phyloP scores from a whole-genome alignment of 2,329 filamentous ascomycete species.

The Paracamarosporium sp. region DNA sequence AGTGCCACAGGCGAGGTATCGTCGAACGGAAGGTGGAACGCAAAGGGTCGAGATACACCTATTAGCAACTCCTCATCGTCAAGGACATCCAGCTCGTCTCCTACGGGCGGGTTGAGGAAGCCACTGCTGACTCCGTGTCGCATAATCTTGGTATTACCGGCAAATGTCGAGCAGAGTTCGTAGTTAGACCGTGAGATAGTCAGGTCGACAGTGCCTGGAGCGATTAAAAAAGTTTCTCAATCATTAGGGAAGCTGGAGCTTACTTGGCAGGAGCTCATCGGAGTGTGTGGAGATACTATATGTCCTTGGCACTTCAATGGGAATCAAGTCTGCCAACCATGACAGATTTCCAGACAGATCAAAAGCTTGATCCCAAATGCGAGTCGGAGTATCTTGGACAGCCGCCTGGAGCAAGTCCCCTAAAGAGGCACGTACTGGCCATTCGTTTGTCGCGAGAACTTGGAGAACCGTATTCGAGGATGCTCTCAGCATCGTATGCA shows the following conservation, averaged over 20 bases:
- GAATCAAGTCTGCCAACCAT: constrained; percentile 27
- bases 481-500: constrained; percentile 29
- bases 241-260: not conserved
- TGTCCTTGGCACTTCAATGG: constrained; percentile 30
- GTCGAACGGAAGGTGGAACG: constrained; percentile 61
- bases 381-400: constrained; percentile 25
- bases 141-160: constrained; percentile 19
- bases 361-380: constrained; percentile 35
- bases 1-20: constrained; percentile 59
- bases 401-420: constrained; percentile 32
- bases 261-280: constrained; percentile 56
- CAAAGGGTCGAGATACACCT: constrained; percentile 59
- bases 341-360: constrained; percentile 23
- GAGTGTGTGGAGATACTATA: constrained; percentile 54
- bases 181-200: constrained; percentile 61
- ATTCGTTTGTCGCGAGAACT: constrained; percentile 31
- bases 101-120: constrained; percentile 60
- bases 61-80: constrained; percentile 58
- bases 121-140: constrained; percentile 60
- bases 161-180: constrained; percentile 49
- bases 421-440: constrained; percentile 30
- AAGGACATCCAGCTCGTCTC: constrained; percentile 43
- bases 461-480: constrained; percentile 29
- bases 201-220: constrained; percentile 53
- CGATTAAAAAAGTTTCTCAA: not conserved